A percentile compares a stretch with the other conserved stretches of the same genome.
These are phyloP conservation scores for Acanthamoeba lenticulata DNA, from an alignment of 208 protist genomes.

Conservation along the genomic window DNA sequence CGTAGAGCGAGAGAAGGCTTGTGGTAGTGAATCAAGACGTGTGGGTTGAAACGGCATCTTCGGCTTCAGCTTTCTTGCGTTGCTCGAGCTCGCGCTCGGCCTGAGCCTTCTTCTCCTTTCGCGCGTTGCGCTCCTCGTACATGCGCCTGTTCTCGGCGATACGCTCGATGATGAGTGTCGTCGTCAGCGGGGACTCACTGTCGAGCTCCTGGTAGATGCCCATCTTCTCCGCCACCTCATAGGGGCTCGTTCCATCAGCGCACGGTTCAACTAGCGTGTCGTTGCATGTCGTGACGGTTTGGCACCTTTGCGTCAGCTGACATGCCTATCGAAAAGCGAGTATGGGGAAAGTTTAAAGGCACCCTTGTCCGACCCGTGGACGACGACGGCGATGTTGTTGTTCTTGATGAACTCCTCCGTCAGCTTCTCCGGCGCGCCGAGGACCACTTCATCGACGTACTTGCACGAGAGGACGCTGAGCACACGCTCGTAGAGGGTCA, in stretches of 20 bases:
- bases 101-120: constrained; percentile 48
- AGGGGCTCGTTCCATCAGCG: constrained; percentile 63
- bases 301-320: too few species aligned
- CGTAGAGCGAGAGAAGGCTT: too few species aligned
- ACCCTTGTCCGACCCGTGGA: constrained; percentile 83
- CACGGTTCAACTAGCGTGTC: neutral
- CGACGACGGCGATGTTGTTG: constrained; percentile 90
- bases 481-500: constrained; percentile 98
- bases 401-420: constrained; percentile 93
- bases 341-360: neutral
- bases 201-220: constrained; percentile 89
- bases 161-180: constrained; percentile 77
- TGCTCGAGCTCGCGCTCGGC: constrained; percentile 8
- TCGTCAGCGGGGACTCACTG: constrained; percentile 70
- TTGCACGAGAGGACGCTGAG: constrained; percentile 96
- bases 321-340: too few species aligned
- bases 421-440: constrained; percentile 95
- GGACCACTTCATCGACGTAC: constrained; percentile 97
- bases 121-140: constrained; percentile 42
- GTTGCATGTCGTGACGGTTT: too few species aligned
- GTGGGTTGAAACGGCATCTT: too few species aligned
- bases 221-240: constrained; percentile 87
- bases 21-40: too few species aligned
- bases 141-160: constrained; percentile 75
- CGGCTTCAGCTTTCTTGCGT: neutral